Evolutionary conservation across 2,329 filamentous ascomycete species (phyloP), one percentile per base, ranked within the genome.

Genomic region (Neofusicoccum umdonicola): DNA sequence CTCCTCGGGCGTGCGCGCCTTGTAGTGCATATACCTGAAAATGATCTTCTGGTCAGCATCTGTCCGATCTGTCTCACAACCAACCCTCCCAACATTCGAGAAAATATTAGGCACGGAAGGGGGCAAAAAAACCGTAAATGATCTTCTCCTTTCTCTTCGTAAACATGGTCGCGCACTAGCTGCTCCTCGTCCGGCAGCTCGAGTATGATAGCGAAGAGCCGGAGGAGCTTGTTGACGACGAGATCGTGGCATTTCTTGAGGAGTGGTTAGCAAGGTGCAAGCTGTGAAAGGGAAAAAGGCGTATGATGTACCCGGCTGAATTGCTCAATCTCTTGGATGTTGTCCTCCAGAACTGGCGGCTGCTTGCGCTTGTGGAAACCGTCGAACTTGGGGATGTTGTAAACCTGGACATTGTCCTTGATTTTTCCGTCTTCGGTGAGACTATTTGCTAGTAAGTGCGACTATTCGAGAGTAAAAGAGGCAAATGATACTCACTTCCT

Each of bases 21-120:
- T 78, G 66, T 87, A 87, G 56, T 83, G 79, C 85, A 88, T 88
- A 71, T 87, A 88, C 2, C 87, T 22, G 81, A n/a, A 88, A 78
- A 65, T 88, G 85, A 27, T 85, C 84, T 66, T 88, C 85, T 17
- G 3, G 22, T 22, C 22, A 22, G 22, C 22, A 22, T 22, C 22
- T 22, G 22, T 22, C 22, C 22, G 22, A 22, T 22, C 22, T 22
- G 22, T 22, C 22, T 22, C 22, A 22, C 22, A 22, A 22, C 22
- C 22, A 22, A 22, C 22, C 22, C 22, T 22, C 3, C 22, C 22
- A 22, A 3, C 22, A 22, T 22, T 22, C 22, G 22, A 22, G 3
- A 22, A 22, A 22, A 22, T 22, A 22, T 22, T 22, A 22, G 22
- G 22, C 22, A 22, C 22, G 22, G 22, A 22, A 22, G 22, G 22